Conservation (phyloP, 768 basidiomycete genomes). For the Suillus subluteus region DNA sequence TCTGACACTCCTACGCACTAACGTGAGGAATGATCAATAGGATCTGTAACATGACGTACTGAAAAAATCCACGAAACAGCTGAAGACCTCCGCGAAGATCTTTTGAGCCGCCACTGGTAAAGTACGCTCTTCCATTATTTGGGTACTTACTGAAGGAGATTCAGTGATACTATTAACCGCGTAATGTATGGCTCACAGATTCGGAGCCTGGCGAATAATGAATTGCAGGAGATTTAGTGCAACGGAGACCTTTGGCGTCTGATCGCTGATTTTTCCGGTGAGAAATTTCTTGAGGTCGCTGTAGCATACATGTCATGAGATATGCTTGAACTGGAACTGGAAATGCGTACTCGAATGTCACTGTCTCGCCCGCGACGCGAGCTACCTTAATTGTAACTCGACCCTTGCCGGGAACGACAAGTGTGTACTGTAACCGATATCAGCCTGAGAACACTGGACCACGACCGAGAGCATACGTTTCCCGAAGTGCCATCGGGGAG, state of each 20-base stretch:
- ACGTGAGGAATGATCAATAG: not conserved
- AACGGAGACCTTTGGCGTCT: slow-evolving; percentile 34
- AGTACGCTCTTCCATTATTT: slow-evolving; percentile 52
- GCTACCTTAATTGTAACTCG: slow-evolving; percentile 36
- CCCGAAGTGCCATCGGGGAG: slow-evolving; percentile 37
- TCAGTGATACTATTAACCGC: not conserved
- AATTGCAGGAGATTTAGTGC: slow-evolving; percentile 54
- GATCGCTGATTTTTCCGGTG: slow-evolving; percentile 26
- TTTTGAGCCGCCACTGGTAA: slow-evolving; percentile 37
- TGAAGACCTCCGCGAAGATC: slow-evolving; percentile 41
- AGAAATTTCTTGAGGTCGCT: slow-evolving; percentile 34
- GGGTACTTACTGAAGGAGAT: slow-evolving; percentile 39
- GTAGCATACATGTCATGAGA: not conserved
- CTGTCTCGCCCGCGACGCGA: slow-evolving; percentile 42
- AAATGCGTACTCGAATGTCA: slow-evolving; percentile 24
- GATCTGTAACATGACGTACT: slow-evolving; percentile 37
- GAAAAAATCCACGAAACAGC: slow-evolving; percentile 52
- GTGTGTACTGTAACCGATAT: slow-evolving; percentile 3
- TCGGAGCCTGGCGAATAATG: slow-evolving; percentile 50
- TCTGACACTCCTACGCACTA: slow-evolving; percentile 45
- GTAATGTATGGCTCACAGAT: slow-evolving; percentile 39
- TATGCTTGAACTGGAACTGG: not conserved
- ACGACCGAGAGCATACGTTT: slow-evolving; percentile 27
- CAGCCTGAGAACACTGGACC: not conserved
- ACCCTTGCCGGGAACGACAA: slow-evolving; percentile 41